Evolutionary conservation across 352 stramenopile genomes (phyloP).

Genomic region (Phytopythium vexans): DNA sequence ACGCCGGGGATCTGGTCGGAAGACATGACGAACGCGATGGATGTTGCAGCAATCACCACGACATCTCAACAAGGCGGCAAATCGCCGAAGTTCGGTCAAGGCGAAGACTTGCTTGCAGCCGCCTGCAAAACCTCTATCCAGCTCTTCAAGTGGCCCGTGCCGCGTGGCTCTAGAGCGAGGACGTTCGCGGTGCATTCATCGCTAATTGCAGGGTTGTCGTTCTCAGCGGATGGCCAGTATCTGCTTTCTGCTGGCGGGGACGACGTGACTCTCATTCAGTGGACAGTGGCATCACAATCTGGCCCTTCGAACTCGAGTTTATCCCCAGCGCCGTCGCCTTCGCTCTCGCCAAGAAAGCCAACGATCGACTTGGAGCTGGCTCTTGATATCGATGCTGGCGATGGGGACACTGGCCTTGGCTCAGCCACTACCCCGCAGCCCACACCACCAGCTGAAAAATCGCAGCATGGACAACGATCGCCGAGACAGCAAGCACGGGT

Average conservation of each 20-base stretch:
- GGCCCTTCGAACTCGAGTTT: neutral
- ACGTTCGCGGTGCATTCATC: slow-evolving; percentile 46
- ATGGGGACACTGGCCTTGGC: neutral
- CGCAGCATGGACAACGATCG: slow-evolving; percentile 16
- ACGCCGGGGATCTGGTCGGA: slow-evolving; percentile 60
- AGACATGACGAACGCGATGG: slow-evolving; percentile 41
- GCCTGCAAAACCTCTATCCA: slow-evolving; percentile 45
- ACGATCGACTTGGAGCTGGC: no score
- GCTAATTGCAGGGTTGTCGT: slow-evolving; percentile 41
- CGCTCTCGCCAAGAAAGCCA: no score
- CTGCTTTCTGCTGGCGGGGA: slow-evolving; percentile 55
- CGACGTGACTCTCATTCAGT: slow-evolving; percentile 61
- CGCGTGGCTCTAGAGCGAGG: slow-evolving; percentile 34
- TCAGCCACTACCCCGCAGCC: slow-evolving; percentile 9
- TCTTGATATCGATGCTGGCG: no score
- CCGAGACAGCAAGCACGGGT: slow-evolving; percentile 27
- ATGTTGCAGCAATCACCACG: slow-evolving; percentile 46
- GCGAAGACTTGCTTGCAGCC: slow-evolving; percentile 47
- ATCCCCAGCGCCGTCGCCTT: no score
- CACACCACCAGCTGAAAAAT: slow-evolving; percentile 12
- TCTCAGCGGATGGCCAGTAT: slow-evolving; percentile 44
- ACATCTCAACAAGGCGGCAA: slow-evolving; percentile 19
- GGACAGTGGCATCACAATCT: slow-evolving; percentile 15
- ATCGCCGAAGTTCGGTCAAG: slow-evolving; percentile 3
- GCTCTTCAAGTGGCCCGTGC: slow-evolving; percentile 48